Evolutionary conservation across 2,329 filamentous ascomycete species (phyloP).

Genomic region (Knufia petricola): DNA sequence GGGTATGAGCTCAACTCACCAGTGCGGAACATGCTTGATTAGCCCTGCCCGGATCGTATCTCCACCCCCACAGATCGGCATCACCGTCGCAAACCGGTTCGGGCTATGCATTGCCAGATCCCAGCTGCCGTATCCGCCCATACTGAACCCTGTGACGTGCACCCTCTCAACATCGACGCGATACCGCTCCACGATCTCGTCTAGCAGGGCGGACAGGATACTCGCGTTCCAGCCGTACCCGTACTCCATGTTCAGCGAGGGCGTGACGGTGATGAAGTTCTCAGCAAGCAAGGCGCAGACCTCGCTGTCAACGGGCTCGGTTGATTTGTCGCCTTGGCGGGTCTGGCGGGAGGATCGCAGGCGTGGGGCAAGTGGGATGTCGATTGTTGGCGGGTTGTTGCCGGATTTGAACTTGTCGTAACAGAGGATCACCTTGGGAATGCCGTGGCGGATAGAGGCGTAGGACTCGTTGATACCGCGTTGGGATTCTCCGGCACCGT

Average conservation of each 20-base stretch:
- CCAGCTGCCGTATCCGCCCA: slow-evolving; percentile 17
- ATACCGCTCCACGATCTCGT: slow-evolving; percentile 15
- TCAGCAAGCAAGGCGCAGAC: slow-evolving; percentile 12
- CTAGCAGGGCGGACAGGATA: slow-evolving; percentile 14
- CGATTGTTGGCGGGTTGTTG: slow-evolving; percentile 9
- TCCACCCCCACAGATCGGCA: slow-evolving; percentile 15
- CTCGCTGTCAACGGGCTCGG: slow-evolving; percentile 11
- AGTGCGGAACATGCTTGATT: slow-evolving; percentile 17
- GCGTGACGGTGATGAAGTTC: slow-evolving; percentile 16
- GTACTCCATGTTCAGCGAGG: slow-evolving; percentile 14
- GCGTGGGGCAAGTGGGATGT: slow-evolving; percentile 10
- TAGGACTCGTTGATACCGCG: slow-evolving; percentile 12
- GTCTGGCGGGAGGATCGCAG: slow-evolving; percentile 10
- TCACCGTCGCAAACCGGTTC: slow-evolving; percentile 13
- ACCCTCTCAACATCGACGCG: slow-evolving; percentile 13
- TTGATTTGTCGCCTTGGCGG: slow-evolving; percentile 11
- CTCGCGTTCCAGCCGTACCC: slow-evolving; percentile 16
- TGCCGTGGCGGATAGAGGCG: slow-evolving; percentile 12
- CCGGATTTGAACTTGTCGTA: slow-evolving; percentile 15
- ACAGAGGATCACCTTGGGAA: slow-evolving; percentile 16
- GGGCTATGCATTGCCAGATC: slow-evolving; percentile 14
- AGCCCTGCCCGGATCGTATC: slow-evolving; percentile 9
- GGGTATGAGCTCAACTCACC: too few relatives aligned
- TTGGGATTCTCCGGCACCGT: slow-evolving; percentile 16
- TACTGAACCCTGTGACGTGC: slow-evolving; percentile 17